Evolutionary conservation across 441 rosid species (phyloP).

Genomic region (Pelargonium fulgidum): DNA sequence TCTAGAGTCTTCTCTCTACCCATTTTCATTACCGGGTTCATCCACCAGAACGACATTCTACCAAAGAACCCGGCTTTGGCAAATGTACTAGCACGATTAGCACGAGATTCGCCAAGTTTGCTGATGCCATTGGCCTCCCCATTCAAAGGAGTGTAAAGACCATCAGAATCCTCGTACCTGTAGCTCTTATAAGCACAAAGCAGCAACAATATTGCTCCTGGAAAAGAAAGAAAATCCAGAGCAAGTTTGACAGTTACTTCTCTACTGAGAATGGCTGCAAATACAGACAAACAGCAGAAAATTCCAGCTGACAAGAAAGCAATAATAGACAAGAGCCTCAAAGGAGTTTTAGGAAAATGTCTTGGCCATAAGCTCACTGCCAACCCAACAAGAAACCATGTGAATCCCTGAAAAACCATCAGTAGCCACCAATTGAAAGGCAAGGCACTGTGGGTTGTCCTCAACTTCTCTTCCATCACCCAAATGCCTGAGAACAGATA

Average conservation of each 20-base stretch:
- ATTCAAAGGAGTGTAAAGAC: constrained; percentile 55
- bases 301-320: constrained; percentile 45
- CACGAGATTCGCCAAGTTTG: constrained; percentile 21
- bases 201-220: constrained; percentile 57
- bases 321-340: constrained; percentile 47
- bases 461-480: constrained; percentile 53
- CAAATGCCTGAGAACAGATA: constrained; percentile 53
- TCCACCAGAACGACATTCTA: constrained; percentile 81
- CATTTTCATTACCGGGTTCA: constrained; percentile 65
- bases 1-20: constrained; percentile 64
- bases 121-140: constrained; percentile 26
- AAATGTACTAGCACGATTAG: constrained; percentile 36
- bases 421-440: constrained; percentile 51
- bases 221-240: constrained; percentile 51
- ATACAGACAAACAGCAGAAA: constrained; percentile 41
- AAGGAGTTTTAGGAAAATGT: constrained; percentile 30
- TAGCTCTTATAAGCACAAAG: constrained; percentile 44
- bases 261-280: constrained; percentile 28
- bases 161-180: constrained; percentile 26
- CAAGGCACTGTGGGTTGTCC: constrained; percentile 28
- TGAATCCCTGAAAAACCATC: constrained; percentile 48
- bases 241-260: constrained; percentile 22
- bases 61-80: constrained; percentile 59
- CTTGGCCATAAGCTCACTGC: constrained; percentile 39
- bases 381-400: constrained; percentile 56